Evolutionary conservation across 2,329 filamentous ascomycete species (phyloP), one percentile per base, ranked within the genome.

Genomic region (Sporothrix brunneoviolacea): DNA sequence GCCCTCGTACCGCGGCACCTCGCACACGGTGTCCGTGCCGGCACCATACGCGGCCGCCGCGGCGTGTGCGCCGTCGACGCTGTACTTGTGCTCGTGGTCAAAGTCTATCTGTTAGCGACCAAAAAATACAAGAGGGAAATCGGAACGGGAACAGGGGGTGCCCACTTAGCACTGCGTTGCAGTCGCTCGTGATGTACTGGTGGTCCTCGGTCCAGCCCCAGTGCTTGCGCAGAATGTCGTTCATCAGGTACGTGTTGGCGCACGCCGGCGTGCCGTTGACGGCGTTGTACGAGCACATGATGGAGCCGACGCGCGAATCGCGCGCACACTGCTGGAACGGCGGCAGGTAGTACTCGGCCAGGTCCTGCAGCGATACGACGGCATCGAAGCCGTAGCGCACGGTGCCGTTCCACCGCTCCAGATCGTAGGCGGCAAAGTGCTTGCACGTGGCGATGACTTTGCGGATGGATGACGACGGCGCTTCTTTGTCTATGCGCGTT

Each of bases 331-430:
- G 73, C 59, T 83, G 70, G 66, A 87, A 87, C 0, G 81, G 75
- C 1, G 79, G 81, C 36, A 84, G 70, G 59, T 84, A 86, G 64
- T 86, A 87, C 58, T 86, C 83, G 0, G 76, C 72, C 4, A 87
- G 65, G 53, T 88, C 83, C 57, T 86, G 83, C 43, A 71, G 66
- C 10, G 59, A 55, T 3, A 64, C 56, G 3, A 71, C 28, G 13
- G 62, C 68, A 54, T 88, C 81, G 57, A 85, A 83, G 48, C 70
- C 65, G 21, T 71, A 58, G 3, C 62, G 55, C n/a, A 44, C 45
- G 0, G 55, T 49, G 9, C 59, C 57, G 35, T 56, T 53, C 59
- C 59, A 61, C n/a, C 52, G 38, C 58, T 82, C 78, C 3, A 79
- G 61, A 58, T 82, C 78, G 57, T 82, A 80, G 0, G 70, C 79